Base-by-base conservation (phyloP, 2,329 filamentous ascomycete genomes). In the Exophiala alcalophila region DNA sequence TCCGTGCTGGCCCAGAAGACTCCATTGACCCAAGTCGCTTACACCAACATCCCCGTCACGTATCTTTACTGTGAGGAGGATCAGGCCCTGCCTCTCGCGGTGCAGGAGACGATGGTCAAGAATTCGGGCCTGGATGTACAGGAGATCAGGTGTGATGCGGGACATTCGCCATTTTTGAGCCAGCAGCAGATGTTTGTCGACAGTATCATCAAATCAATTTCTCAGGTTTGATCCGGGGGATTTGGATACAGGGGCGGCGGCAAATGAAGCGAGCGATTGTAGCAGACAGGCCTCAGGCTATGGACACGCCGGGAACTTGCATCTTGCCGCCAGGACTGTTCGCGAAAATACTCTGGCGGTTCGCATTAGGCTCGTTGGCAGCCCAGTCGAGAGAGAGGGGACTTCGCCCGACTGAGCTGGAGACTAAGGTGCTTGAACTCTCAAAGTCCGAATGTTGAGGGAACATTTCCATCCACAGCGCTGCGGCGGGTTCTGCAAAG, bases 41-140 rank as follows among this genome's bases (percentile, higher is more conserved):
- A 48, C 28, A 33, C 19, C 21, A 21, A 44, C 19, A 52, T 52
- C 14, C 30, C 45, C 19, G 32, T 41, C 19, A 65, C 63, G 8
- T 70, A 67, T 48, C 50, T 71, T 4, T 40, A 66, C 16, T 70
- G 66, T 44, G 58, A 61, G 40, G 45, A 57, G 5, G 67, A 70
- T 40, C 55, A 57, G 18, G 65, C 66, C 4, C 60, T 69, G 31
- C 62, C 59, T n/a, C 21, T 61, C 14, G 32, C 25, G 4, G 53
- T 48, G 9, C 66, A 71, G 50, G 57, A 65, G 47, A 55, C 53
- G 19, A 65, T 70, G 62, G 57, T 63, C 12, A 32, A 40, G 24
- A 19, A 40, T 10, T 41, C 37, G 16, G 36, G 28, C n/a, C 31
- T 40, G 14, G 31, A 39, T 4, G 39, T 49, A 24, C 20, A 34